phyloP scores from a whole-genome alignment of 2,329 filamentous ascomycete species.

The Fusarium nematophilum region DNA sequence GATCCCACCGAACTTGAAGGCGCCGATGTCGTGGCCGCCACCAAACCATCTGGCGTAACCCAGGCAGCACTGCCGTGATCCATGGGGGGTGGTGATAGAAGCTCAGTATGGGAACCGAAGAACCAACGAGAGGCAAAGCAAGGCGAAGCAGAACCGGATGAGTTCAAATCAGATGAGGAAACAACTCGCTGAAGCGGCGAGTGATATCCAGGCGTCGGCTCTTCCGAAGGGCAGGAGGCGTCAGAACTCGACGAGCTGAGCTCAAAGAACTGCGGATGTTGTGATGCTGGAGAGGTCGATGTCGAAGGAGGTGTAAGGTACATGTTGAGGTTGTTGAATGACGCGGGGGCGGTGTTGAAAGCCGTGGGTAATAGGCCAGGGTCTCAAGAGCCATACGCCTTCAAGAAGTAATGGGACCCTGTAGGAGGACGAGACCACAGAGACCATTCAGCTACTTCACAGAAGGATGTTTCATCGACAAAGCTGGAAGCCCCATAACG shows the following conservation, averaged over 20 bases:
- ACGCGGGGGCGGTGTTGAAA: constrained; percentile 40
- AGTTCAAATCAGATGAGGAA: constrained; percentile 57
- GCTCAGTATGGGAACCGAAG: constrained; percentile 27
- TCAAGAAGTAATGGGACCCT: constrained; percentile 27
- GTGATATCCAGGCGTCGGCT: constrained; percentile 57
- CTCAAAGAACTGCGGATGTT: constrained; percentile 38
- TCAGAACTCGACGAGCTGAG: constrained; percentile 49
- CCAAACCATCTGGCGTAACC: constrained; percentile 54
- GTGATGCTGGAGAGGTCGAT: constrained; percentile 55
- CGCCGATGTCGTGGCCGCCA: constrained; percentile 45
- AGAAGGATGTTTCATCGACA: constrained; percentile 39
- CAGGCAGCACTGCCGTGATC: constrained; percentile 55
- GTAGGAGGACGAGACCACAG: constrained; percentile 15
- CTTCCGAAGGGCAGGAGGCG: constrained; percentile 43
- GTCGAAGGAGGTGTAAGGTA: constrained; percentile 62
- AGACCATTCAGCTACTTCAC: constrained; percentile 28
- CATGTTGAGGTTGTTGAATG: constrained; percentile 53
- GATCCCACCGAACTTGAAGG: constrained; percentile 56
- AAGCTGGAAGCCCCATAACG: constrained; percentile 33
- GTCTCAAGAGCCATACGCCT: constrained; percentile 41
- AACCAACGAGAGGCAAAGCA: constrained; percentile 53
- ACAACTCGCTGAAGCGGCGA: constrained; percentile 56
- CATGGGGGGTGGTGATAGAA: constrained; percentile 50
- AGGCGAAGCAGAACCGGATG: constrained; percentile 52
- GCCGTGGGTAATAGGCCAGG: constrained; percentile 40